Evolutionary conservation across 768 basidiomycete species (phyloP).

Genomic region (Boletus subcaerulescens): DNA sequence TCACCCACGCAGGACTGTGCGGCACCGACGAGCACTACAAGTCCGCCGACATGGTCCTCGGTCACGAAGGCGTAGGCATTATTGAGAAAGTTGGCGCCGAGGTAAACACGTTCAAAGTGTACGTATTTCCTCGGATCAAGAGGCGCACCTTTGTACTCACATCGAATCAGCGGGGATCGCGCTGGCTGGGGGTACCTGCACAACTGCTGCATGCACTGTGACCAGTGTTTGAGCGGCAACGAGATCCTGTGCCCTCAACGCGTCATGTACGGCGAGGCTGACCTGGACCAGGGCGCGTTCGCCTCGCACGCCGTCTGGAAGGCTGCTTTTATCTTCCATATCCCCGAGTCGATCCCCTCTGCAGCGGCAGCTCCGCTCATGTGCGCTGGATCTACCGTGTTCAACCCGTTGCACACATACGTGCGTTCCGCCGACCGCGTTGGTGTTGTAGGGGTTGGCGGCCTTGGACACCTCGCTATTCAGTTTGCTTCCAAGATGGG

Average conservation of each 20-base stretch:
- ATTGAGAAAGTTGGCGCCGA: slow-evolving; percentile 31
- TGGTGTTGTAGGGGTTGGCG: slow-evolving; percentile 35
- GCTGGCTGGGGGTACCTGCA: slow-evolving; percentile 35
- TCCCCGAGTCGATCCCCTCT: slow-evolving; percentile 32
- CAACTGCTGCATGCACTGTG: slow-evolving; percentile 31
- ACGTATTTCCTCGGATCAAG: slow-evolving; percentile 12
- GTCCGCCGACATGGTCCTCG: slow-evolving; percentile 34
- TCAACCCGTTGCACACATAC: slow-evolving; percentile 25
- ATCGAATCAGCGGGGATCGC: slow-evolving; percentile 6
- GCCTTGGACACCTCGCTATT: slow-evolving; percentile 23
- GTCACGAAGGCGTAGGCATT: slow-evolving; percentile 39
- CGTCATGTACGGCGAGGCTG: slow-evolving; percentile 21
- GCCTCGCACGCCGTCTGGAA: slow-evolving; percentile 36
- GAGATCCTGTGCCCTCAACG: slow-evolving; percentile 28
- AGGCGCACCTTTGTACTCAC: too few species aligned
- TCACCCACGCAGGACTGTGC: slow-evolving; percentile 37
- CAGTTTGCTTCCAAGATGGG: slow-evolving; percentile 32
- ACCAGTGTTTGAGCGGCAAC: slow-evolving; percentile 33
- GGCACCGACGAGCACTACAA: slow-evolving; percentile 39
- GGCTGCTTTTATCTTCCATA: slow-evolving; percentile 34
- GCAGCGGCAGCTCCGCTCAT: slow-evolving; percentile 35
- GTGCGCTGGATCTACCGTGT: slow-evolving; percentile 36
- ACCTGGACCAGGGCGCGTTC: slow-evolving; percentile 35
- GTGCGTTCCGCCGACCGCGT: slow-evolving; percentile 33
- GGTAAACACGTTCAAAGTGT: slow-evolving; percentile 35